Evolutionary conservation across 1,284 basidiomycete species (phyloP), one percentile per base, ranked within the genome.

Genomic region (Omphalotus olearius): DNA sequence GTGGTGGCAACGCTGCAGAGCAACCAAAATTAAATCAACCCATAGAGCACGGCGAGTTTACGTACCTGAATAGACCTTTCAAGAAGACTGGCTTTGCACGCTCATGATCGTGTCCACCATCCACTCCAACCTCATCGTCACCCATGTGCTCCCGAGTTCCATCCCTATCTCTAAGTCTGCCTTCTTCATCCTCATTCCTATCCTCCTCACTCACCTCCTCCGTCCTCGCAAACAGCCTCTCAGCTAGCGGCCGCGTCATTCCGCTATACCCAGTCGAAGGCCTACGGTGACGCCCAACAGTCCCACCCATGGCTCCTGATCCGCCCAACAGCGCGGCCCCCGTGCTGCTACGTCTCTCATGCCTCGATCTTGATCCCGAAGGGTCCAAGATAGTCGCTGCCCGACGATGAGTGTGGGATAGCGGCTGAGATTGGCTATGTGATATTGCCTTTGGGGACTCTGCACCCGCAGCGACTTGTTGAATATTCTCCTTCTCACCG

Each of bases 41-140:
- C 3, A 33, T 9, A 13, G 30, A 33, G 30, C 4, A 9, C 30
- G 28, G 16, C 28, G 25, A 72, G 25, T 18, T 23, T 13, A 44
- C 79, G 51, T 57, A 89, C 82, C 89, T 92, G 73, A 95, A 94
- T 45, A 94, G 64, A 2, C 92, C 91, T 69, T 94, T 95, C 62
- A 95, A 70, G 69, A 91, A 93, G 23, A 93, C 82, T 7, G 91
- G 90, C 70, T 93, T 95, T 63, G 89, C 85, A 50, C 43, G 48
- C 14, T 40, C 49, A 40, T 51, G n/a, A 18, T 46, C 45, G n/a
- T 39, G 42, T 39, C 71, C 54, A 72, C 66, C 37, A 65, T 62
- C 52, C 59, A 52, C 23, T 66, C 65, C 52, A 64, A 67, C 43
- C 62, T 43, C 51, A 56, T 60, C 56, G 39, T 50, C 56, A 33